These are phyloP conservation scores for Lachancea lanzarotensis DNA, from an alignment of 805 yeast species.

Conservation along the genomic window DNA sequence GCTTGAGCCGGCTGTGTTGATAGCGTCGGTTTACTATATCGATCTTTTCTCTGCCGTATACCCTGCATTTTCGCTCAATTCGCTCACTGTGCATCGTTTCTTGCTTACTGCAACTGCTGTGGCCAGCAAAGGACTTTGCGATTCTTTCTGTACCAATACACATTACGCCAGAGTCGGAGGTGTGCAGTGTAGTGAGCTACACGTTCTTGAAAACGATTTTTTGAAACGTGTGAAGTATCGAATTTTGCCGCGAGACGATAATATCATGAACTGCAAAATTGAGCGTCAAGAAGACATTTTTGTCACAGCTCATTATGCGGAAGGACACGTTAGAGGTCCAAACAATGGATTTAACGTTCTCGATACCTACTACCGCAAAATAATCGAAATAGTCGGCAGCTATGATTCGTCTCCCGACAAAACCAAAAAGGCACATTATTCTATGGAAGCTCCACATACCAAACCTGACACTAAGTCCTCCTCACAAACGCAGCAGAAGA, in stretches of 20 bases:
- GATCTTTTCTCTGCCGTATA: constrained; percentile 76
- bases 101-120: constrained; percentile 84
- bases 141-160: constrained; percentile 85
- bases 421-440: constrained; percentile 21
- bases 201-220: constrained; percentile 84
- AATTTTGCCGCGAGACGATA: constrained; percentile 50
- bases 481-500: neutral
- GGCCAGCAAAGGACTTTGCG: constrained; percentile 87
- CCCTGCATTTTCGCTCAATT: constrained; percentile 74
- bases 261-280: constrained; percentile 36
- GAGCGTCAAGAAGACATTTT: constrained; percentile 16
- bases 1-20: constrained; percentile 73
- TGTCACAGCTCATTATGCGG: constrained; percentile 1
- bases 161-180: constrained; percentile 98
- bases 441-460: constrained; percentile 6
- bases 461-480: neutral
- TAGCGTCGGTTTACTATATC: constrained; percentile 82
- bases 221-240: constrained; percentile 73
- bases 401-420: constrained; percentile 25
- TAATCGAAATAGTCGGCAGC: constrained; percentile 45
- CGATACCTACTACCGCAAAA: constrained; percentile 42
- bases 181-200: constrained; percentile 72
- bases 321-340: constrained; percentile 11
- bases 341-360: constrained; percentile 37
- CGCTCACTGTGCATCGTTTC: constrained; percentile 90